Base-by-base conservation (phyloP, 345 rosid genomes). In the Euphorbia tirucalli region DNA sequence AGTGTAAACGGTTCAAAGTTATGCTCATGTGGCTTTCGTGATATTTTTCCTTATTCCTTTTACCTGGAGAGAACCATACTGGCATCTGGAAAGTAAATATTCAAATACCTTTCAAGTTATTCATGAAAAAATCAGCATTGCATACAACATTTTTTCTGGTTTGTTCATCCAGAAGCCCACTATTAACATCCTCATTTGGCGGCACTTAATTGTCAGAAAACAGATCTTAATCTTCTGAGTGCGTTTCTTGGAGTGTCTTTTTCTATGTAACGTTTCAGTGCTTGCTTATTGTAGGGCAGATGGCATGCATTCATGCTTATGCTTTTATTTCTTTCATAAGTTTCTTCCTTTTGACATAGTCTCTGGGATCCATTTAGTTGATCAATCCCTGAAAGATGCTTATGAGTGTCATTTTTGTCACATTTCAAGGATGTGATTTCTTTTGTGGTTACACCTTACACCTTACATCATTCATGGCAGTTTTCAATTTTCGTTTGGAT, bases 61-160 rank as follows among this genome's bases (percentile, higher is more conserved):
- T 44, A 2, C 14, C 16, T 11, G 19, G 15, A 30, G 39, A 22
- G n/a, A 14, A 18, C 31, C 37, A 61, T 19, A 11, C 11, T 31
- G 37, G 15, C n/a, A n/a, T n/a, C n/a, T n/a, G n/a, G n/a, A n/a
- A 15, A 8, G 1, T 24, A 30, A 6, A 21, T 4, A 32, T 19
- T 19, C n/a, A n/a, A n/a, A n/a, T n/a, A n/a, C n/a, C n/a, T 62
- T 62, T 62, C 66, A n/a, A 16, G 5, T 65, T 46, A 44, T 32
- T 37, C 27, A n/a, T 61, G 39, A 61, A n/a, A 32, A 31, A 32
- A 25, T 57, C 22, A 14, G 21, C 55, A 65, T 61, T 65, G 35
- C 55, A 15, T 24, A 7, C 50, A 43, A 24, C 48, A 43, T 14
- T 16, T 22, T 18, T n/a, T 4, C 22, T 35, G 25, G 22, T 61